These are phyloP conservation scores for Moricandia moricandioides DNA, from an alignment of 345 rosid genomes.

Conservation along the genomic window DNA sequence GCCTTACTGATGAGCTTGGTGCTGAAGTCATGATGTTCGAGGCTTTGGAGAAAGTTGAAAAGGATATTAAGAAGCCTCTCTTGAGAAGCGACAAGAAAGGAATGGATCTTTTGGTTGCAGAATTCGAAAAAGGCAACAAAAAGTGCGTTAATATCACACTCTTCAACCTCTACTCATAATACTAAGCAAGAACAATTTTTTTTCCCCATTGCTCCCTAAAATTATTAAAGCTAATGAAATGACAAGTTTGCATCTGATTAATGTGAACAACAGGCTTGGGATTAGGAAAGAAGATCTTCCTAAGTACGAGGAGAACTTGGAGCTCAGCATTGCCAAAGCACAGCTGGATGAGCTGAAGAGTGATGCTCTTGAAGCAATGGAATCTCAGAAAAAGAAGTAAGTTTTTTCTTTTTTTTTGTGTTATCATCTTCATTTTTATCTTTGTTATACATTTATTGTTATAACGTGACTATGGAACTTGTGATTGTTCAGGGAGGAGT, in stretches of 20 bases:
- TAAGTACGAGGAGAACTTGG: conserved; percentile 79
- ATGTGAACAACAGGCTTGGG: conserved; percentile 62
- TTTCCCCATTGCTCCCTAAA: too few species aligned
- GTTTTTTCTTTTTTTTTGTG: background rate
- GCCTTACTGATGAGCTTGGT: conserved; percentile 79
- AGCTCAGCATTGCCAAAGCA: conserved; percentile 78
- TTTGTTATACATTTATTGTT: too few species aligned
- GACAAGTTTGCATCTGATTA: background rate
- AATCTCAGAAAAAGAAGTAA: conserved; percentile 88
- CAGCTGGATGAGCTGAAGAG: conserved; percentile 88
- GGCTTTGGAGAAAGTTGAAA: conserved; percentile 90
- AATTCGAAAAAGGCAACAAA: conserved; percentile 86
- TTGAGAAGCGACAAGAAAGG: conserved; percentile 88
- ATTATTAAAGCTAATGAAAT: background rate
- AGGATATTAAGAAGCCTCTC: conserved; percentile 88
- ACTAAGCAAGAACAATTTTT: background rate
- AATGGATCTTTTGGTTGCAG: conserved; percentile 81
- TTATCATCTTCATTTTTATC: background rate
- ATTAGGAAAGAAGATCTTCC: conserved; percentile 82
- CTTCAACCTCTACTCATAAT: background rate
- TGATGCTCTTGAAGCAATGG: conserved; percentile 92
- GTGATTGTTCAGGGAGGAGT: conserved; percentile 69
- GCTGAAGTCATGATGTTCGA: conserved; percentile 95
- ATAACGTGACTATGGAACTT: background rate
- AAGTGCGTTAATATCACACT: conserved; percentile 46